These are phyloP conservation scores for Gossypium bickii DNA, from an alignment of 345 rosid species.

Conservation along the genomic window DNA sequence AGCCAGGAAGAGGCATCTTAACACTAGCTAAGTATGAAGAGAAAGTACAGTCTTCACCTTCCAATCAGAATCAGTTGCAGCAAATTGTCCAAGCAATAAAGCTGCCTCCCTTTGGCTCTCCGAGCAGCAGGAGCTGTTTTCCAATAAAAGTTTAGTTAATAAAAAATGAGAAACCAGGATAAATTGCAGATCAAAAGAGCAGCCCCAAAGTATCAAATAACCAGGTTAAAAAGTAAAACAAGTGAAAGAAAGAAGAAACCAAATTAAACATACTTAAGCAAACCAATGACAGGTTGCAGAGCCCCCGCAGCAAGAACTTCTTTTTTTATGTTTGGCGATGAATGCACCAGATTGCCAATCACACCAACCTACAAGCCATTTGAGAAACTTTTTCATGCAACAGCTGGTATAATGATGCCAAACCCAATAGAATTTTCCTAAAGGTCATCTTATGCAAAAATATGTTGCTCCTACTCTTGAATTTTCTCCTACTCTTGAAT, in stretches of 20 bases:
- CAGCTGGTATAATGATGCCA: slow-evolving; percentile 9
- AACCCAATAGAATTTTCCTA: slow-evolving; percentile 10
- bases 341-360: slow-evolving; percentile 94
- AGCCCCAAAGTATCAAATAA: not conserved
- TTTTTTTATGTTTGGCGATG: slow-evolving; percentile 88
- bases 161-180: slow-evolving; percentile 12
- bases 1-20: not conserved
- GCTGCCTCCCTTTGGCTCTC: slow-evolving; percentile 99
- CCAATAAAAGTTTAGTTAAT: slow-evolving; percentile 8
- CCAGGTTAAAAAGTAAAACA: not conserved
- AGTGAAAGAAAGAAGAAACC: not conserved
- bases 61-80: slow-evolving; percentile 97
- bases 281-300: slow-evolving; percentile 89
- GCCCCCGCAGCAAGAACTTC: slow-evolving; percentile 97
- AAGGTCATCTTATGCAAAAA: not conserved
- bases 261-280: slow-evolving; percentile 56
- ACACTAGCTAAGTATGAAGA: not conserved
- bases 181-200: not conserved
- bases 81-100: slow-evolving; percentile 95
- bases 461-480: not conserved
- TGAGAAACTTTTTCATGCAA: not conserved
- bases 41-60: slow-evolving; percentile 49
- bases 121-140: slow-evolving; percentile 83
- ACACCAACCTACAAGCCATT: slow-evolving; percentile 62
- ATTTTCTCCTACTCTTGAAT: not conserved